Evolutionary conservation across 805 yeast genomes (phyloP), one percentile per base, ranked within the genome.

Genomic region (Ogataea thermomethanolica): DNA sequence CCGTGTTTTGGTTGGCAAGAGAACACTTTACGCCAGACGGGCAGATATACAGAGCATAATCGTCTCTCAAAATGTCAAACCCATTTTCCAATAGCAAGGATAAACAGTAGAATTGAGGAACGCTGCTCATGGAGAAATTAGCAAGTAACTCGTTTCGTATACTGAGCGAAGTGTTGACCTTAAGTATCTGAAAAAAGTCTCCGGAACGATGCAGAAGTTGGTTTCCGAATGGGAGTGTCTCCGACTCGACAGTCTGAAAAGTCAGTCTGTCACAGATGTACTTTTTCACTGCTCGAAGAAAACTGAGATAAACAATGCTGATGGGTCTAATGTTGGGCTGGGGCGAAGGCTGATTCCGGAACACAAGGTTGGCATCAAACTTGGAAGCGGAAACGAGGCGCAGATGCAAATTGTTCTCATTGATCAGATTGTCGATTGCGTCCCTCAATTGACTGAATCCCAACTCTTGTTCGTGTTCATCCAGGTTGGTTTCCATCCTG

Each of bases 11-110:
- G 9, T 50, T 50, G 0, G 69, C 65, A 4, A 72, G 54, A 25
- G 67, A 66, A 27, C 73, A 73, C 33, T 80, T 61, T 9, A 76
- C 75, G 1, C 79, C 81, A 8, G 79, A 72, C 0, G 83, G 83
- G 12, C 74, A 74, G 23, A 78, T 44, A 45, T 76, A 76, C 2
- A 76, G 45, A 0, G 73, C 76, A 51, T 62, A 62, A 7, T 55
- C 55, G 14, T 49, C 48, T 39, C 65, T 56, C 35, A 55, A 37
- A 42, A 35, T 22, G 43, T 53, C 40, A 41, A 54, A 22, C 40
- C 50, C 31, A 3, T 21, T 33, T 25, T 42, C 41, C 9, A 43
- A 10, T 1, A 47, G 45, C 10, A 33, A 40, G 1, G 61, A 42
- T 0, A 57, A 37, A 26, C 49, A 54, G 40, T 50, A 50, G 11